Evolutionary conservation across 768 basidiomycete genomes (phyloP).

Genomic region (Mycena filopes): DNA sequence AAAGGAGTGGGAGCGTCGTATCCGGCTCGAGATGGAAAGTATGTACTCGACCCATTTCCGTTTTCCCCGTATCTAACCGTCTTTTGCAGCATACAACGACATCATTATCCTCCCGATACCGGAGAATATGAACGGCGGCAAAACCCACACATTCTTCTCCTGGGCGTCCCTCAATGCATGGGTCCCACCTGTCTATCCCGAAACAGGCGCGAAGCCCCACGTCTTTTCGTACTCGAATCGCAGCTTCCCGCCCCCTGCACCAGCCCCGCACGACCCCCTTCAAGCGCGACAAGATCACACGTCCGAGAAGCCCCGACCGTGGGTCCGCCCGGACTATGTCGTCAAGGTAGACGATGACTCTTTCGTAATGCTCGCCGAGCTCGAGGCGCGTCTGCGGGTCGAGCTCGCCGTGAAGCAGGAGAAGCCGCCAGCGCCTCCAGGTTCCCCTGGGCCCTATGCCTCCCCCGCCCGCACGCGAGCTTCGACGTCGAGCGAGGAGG

Average conservation of each 20-base stretch:
- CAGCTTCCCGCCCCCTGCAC: slow-evolving; percentile 62
- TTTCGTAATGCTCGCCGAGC: slow-evolving; percentile 93
- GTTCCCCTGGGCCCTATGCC: slow-evolving; percentile 7
- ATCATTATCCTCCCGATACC: slow-evolving; percentile 83
- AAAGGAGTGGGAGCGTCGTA: slow-evolving; percentile 79
- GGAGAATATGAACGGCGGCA: slow-evolving; percentile 98
- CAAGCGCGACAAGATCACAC: slow-evolving; percentile 62
- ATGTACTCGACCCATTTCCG: slow-evolving; percentile 43
- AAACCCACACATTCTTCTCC: slow-evolving; percentile 89
- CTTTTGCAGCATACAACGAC: slow-evolving; percentile 78
- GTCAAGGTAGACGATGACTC: slow-evolving; percentile 96
- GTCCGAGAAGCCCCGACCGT: slow-evolving; percentile 57
- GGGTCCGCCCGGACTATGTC: slow-evolving; percentile 92
- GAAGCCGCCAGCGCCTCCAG: slow-evolving; percentile 35
- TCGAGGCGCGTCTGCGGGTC: slow-evolving; percentile 88
- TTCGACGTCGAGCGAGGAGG: slow-evolving; percentile 14
- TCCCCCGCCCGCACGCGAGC: slow-evolving; percentile 1
- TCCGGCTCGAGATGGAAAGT: slow-evolving; percentile 94
- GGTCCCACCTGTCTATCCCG: slow-evolving; percentile 81
- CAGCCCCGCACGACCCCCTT: slow-evolving; percentile 80
- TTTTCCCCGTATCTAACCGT: slow-evolving; percentile 18
- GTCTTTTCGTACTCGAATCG: slow-evolving; percentile 75
- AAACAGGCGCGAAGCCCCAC: slow-evolving; percentile 56
- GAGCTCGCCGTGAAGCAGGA: slow-evolving; percentile 65
- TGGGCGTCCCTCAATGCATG: slow-evolving; percentile 94